Percentiles rank a stretch among this genome's conserved stretches.
These are phyloP conservation scores for Lipomyces lipofer DNA, from an alignment of 805 yeast genomes.

Conservation along the genomic window DNA sequence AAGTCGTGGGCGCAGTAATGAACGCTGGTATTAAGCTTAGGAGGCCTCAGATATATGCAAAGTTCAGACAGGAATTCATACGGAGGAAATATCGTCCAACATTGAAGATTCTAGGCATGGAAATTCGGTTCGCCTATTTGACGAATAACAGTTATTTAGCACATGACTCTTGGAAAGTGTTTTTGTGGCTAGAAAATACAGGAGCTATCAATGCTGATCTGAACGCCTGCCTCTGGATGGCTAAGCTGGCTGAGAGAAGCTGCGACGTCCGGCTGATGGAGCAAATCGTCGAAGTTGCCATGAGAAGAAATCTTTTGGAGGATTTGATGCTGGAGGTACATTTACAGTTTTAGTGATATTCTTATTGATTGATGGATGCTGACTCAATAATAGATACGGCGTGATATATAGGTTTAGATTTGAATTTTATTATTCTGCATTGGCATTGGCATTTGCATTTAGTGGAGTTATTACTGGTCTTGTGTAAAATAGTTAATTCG, in stretches of 20 bases:
- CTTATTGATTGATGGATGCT: background rate
- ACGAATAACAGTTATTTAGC: slow-evolving; percentile 8
- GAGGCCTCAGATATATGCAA: slow-evolving; percentile 5
- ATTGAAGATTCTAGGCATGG: slow-evolving; percentile 8
- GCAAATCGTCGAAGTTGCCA: slow-evolving; percentile 12
- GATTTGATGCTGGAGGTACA: slow-evolving; percentile 6
- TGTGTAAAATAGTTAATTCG: too few relatives aligned
- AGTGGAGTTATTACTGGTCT: too few relatives aligned
- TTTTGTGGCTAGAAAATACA: slow-evolving; percentile 2
- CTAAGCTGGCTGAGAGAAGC: slow-evolving; percentile 6
- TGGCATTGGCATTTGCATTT: background rate
- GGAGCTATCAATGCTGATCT: background rate
- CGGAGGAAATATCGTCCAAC: slow-evolving; percentile 13
- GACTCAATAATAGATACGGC: slow-evolving; percentile 1
- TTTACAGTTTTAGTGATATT: background rate
- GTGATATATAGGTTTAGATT: background rate
- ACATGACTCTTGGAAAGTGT: slow-evolving; percentile 11
- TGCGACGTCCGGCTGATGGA: slow-evolving; percentile 1
- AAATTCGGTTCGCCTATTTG: slow-evolving; percentile 18
- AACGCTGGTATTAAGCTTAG: slow-evolving; percentile 16
- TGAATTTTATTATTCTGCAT: background rate
- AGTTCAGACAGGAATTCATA: slow-evolving; percentile 17
- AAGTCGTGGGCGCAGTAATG: slow-evolving; percentile 14
- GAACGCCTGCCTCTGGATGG: slow-evolving; percentile 14
- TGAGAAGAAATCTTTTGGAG: background rate